A percentile compares a stretch with the other conserved stretches of the same genome.
Conservation (phyloP, 2,329 filamentous ascomycete genomes). For the Coleophoma crateriformis region DNA sequence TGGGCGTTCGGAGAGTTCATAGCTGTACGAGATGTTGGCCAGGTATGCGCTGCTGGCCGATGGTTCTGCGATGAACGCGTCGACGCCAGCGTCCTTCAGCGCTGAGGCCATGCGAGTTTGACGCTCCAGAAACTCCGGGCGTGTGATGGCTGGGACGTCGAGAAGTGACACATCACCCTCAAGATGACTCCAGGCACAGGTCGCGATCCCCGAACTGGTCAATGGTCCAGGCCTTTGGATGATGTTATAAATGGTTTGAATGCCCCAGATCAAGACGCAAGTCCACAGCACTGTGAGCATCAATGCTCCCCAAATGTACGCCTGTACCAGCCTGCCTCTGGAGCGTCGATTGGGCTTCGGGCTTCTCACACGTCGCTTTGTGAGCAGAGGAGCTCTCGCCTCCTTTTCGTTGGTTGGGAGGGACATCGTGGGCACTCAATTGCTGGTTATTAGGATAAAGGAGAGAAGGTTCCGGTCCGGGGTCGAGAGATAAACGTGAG, state of each 20-base stretch:
- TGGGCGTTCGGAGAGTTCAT: constrained; percentile 57
- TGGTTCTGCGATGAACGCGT: constrained; percentile 57
- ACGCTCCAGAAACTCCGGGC: constrained; percentile 14
- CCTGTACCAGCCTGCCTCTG: no score
- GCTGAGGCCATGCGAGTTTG: constrained; percentile 13
- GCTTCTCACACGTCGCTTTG: no score
- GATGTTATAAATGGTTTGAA: neutral
- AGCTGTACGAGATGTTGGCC: constrained; percentile 51
- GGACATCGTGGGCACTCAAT: no score
- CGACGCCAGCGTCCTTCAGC: constrained; percentile 26
- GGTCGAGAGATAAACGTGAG: no score
- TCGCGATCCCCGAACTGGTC: constrained; percentile 1
- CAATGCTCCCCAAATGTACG: neutral
- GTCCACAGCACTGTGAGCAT: neutral
- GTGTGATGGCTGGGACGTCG: constrained; percentile 13
- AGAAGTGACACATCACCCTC: constrained; percentile 11
- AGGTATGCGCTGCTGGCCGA: constrained; percentile 60
- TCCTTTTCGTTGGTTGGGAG: no score
- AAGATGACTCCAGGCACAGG: constrained; percentile 12
- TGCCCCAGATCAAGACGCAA: neutral
- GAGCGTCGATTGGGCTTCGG: no score
- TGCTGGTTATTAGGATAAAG: no score
- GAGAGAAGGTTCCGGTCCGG: no score
- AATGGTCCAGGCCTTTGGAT: neutral
- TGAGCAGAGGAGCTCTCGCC: no score